These are phyloP conservation scores for Aspergillus quadrilineatus DNA, from an alignment of 2,329 filamentous ascomycete species.

Conservation along the genomic window DNA sequence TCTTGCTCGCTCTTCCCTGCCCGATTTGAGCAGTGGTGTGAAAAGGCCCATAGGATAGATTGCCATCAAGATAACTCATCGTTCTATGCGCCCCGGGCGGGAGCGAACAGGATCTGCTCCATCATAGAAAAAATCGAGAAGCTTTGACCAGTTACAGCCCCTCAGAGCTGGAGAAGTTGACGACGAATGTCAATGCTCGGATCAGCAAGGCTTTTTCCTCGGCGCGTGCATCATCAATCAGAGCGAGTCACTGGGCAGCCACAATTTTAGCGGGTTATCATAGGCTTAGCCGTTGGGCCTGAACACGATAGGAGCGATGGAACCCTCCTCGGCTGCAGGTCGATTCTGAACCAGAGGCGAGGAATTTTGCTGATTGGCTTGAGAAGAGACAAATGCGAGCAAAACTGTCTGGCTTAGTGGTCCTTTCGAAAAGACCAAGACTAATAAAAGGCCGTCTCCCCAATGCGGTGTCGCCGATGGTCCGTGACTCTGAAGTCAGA, in stretches of 20 bases:
- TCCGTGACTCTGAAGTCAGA: constrained; percentile 3
- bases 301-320: constrained; percentile 13
- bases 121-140: constrained; percentile 25
- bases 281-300: constrained; percentile 12
- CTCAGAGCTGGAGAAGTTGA: constrained; percentile 21
- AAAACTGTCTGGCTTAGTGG: constrained; percentile 16
- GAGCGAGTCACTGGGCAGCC: constrained; percentile 9
- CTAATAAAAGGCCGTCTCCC: constrained; percentile 24
- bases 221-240: constrained; percentile 12
- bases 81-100: not conserved
- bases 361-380: constrained; percentile 35
- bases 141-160: constrained; percentile 33
- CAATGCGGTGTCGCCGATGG: constrained; percentile 4
- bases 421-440: constrained; percentile 26
- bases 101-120: constrained; percentile 32
- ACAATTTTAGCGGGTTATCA: constrained; percentile 5
- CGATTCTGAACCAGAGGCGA: constrained; percentile 26
- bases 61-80: constrained; percentile 9
- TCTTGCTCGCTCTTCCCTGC: constrained; percentile 2
- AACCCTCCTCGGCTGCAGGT: constrained; percentile 29
- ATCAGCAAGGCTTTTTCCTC: constrained; percentile 5
- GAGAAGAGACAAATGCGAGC: constrained; percentile 14
- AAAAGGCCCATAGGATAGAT: not conserved
- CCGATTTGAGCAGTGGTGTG: constrained; percentile 19
- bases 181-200: constrained; percentile 13